phyloP scores from a whole-genome alignment of 371 early-diverging fungal species.

The Mucor racemosus region DNA sequence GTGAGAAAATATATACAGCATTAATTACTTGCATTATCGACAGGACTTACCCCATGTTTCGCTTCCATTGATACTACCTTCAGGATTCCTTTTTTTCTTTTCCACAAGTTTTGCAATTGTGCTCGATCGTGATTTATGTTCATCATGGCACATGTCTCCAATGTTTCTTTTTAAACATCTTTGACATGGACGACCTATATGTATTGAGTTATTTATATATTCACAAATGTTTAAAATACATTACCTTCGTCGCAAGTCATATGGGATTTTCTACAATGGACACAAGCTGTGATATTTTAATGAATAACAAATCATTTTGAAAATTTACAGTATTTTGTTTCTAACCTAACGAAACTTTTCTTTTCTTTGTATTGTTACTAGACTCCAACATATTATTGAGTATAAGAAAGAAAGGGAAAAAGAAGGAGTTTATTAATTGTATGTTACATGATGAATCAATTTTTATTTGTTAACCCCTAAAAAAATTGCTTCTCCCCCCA shows the following conservation, averaged over 20 bases:
- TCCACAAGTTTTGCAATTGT: background rate
- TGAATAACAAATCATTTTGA: background rate
- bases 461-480: background rate
- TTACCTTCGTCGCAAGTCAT: constrained; percentile 69
- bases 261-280: constrained; percentile 77
- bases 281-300: constrained; percentile 57
- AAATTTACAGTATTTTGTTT: background rate
- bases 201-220: background rate
- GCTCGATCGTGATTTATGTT: constrained; percentile 4
- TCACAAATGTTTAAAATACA: constrained; percentile 34
- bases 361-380: background rate
- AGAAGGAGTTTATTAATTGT: background rate
- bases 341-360: constrained; percentile 17
- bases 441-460: background rate
- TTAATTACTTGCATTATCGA: background rate
- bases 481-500: background rate
- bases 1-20: constrained; percentile 4
- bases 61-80: background rate
- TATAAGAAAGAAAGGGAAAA: background rate
- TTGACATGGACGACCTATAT: constrained; percentile 77
- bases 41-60: background rate
- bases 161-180: constrained; percentile 80
- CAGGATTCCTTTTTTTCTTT: constrained; percentile 8
- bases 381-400: background rate
- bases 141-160: constrained; percentile 32